These are phyloP conservation scores for Sonneratia alba DNA, from an alignment of 345 rosid species.

Conservation along the genomic window DNA sequence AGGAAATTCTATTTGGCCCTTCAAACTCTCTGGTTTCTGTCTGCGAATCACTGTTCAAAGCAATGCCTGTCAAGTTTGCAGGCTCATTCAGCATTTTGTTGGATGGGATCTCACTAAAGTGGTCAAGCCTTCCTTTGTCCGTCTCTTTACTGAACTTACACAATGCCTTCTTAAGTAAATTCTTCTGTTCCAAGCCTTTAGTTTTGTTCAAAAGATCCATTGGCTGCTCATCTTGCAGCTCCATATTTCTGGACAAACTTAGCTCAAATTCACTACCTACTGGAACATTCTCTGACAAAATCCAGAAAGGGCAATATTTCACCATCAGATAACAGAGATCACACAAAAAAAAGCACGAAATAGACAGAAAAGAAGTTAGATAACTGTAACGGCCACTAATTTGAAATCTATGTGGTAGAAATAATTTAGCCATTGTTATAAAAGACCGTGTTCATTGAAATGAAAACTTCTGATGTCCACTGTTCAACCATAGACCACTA, in stretches of 20 bases:
- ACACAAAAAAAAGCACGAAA: conserved; percentile 1
- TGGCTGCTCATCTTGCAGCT: conserved; percentile 26
- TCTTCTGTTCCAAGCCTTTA: conserved; percentile 16
- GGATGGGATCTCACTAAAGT: conserved; percentile 22
- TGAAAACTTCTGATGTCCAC: not conserved
- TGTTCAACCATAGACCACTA: not conserved
- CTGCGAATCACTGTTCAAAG: conserved; percentile 15
- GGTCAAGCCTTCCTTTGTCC: conserved; percentile 18
- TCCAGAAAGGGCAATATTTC: not conserved
- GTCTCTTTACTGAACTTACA: conserved; percentile 18
- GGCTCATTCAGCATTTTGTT: conserved; percentile 20
- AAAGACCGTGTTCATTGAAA: not conserved
- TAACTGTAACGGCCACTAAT: not conserved
- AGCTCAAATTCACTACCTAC: conserved; percentile 31
- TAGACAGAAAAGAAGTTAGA: conserved; percentile 5
- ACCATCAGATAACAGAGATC: conserved; percentile 2
- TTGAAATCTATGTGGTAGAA: not conserved
- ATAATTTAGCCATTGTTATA: not conserved
- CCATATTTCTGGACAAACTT: conserved; percentile 23
- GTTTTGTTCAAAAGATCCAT: not conserved
- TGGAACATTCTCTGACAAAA: conserved; percentile 27
- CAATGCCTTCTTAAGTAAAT: conserved; percentile 22
- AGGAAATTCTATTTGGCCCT: conserved; percentile 19
- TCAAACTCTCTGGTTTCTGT: conserved; percentile 24
- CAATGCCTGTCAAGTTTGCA: conserved; percentile 14